Base-by-base conservation (phyloP, 352 stramenopile species). In the Phytophthora fragariaefolia region DNA sequence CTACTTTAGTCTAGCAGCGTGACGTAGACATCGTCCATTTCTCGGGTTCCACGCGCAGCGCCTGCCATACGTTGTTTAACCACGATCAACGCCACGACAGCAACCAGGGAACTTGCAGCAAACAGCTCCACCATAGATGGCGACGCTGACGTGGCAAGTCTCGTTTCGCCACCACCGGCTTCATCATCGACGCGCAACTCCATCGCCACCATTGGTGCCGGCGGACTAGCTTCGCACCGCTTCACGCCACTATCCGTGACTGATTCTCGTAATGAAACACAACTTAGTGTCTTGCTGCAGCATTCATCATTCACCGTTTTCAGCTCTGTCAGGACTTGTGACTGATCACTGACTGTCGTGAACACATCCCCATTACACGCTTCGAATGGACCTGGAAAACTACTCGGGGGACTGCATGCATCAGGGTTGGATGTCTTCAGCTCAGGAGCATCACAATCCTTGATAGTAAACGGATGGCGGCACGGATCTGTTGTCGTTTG, bases 321-420 rank as follows among this genome's bases (percentile, higher is more conserved):
- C 15, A 23, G 15, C 4, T 63, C 24, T 2, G 52, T 69, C 24
- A 42, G 36, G 15, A 18, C 15, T 43, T 43, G 36, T 43, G 36
- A 20, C 36, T 13, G 36, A 6, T 13, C 20, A 10, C 22, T 48
- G 12, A 38, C 43, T 4, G 61, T 63, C 9, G 51, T 52, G 24
- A 57, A 69, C n/a, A 69, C 43, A 13, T 24, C 63, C 5, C 51
- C 60, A 24, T 24, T 20, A 7, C 60, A 69, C 13, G 61, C 53
- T 27, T 69, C 61, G 23, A 58, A 63, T 12, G 63, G 63, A 5
- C 56, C 63, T 13, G 47, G 38, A 3, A 6, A 15, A 12, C 55
- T 40, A 6, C 22, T 27, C 26, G 57, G 40, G 6, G 49, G 18
- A 22, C 61, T 38, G 40, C 56, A 71, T 40, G 57, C 34, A 2